Percentiles rank a stretch among this genome's conserved stretches.
Conservation (phyloP, 164 flowering plant species). For the Tinospora cordifolia region DNA sequence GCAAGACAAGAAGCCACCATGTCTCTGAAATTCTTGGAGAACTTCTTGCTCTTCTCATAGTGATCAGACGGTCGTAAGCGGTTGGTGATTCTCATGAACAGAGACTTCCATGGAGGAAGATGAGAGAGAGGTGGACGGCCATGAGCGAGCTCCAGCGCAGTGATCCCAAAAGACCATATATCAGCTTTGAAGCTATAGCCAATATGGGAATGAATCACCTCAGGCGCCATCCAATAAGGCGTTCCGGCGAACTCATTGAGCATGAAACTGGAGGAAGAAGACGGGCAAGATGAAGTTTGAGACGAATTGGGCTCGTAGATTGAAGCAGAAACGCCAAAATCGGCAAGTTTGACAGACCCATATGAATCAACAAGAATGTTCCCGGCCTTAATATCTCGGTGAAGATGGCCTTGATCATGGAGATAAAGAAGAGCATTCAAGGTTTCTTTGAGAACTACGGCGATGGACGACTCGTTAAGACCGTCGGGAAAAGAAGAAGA, state of each 20-base stretch:
- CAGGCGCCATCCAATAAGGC: conserved; percentile 91
- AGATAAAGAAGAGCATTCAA: conserved; percentile 65
- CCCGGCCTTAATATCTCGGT: conserved; percentile 74
- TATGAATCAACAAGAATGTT: conserved; percentile 58
- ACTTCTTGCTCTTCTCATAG: conserved; percentile 43
- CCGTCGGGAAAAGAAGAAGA: conserved; percentile 55
- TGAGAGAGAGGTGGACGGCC: conserved; percentile 84
- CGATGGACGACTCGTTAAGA: conserved; percentile 51
- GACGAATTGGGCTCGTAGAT: conserved; percentile 41
- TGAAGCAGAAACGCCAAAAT: conserved; percentile 73
- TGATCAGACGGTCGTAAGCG: conserved; percentile 50
- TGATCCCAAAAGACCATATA: conserved; percentile 88
- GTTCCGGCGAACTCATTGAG: conserved; percentile 61
- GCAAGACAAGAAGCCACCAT: conserved; percentile 70
- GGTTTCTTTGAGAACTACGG: conserved; percentile 50
- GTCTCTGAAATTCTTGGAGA: conserved; percentile 63
- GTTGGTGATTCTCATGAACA: conserved; percentile 57
- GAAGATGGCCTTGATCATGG: conserved; percentile 71
- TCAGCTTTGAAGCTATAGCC: conserved; percentile 83
- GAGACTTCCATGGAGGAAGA: conserved; percentile 64
- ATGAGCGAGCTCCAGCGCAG: conserved; percentile 79
- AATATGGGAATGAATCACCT: conserved; percentile 66
- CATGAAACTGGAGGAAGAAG: conserved; percentile 22
- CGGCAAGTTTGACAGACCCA: conserved; percentile 63
- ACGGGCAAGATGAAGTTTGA: conserved; percentile 5